phyloP scores from a whole-genome alignment of 2,329 filamentous ascomycete genomes.

The Penicillium sp. region DNA sequence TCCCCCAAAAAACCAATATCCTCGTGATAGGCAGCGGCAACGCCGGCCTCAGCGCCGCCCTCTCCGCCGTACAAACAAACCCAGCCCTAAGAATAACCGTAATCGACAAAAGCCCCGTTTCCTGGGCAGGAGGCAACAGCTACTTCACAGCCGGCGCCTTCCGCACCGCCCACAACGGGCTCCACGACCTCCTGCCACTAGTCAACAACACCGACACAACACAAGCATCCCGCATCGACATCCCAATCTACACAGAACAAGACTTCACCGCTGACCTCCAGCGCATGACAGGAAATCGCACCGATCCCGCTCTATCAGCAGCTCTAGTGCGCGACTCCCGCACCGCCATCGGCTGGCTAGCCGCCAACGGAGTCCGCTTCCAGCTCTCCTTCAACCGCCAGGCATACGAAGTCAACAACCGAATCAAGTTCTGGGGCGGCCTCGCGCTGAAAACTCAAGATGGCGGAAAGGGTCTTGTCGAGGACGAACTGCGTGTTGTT shows the following conservation, averaged over 20 bases:
- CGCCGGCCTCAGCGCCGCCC: slow-evolving; percentile 61
- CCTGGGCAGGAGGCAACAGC: slow-evolving; percentile 62
- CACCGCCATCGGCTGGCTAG: slow-evolving; percentile 55
- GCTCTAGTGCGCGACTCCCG: slow-evolving; percentile 54
- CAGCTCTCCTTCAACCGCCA: slow-evolving; percentile 64
- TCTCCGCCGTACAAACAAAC: slow-evolving; percentile 52
- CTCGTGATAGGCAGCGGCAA: slow-evolving; percentile 63
- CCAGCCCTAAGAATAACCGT: slow-evolving; percentile 46
- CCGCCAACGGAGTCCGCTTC: slow-evolving; percentile 54
- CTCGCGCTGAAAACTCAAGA: slow-evolving; percentile 59
- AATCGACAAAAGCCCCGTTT: slow-evolving; percentile 59
- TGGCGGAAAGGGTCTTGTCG: slow-evolving; percentile 59
- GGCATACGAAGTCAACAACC: slow-evolving; percentile 61
- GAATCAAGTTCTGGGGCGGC: slow-evolving; percentile 66
- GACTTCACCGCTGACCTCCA: slow-evolving; percentile 58
- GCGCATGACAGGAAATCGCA: slow-evolving; percentile 55
- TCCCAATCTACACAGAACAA: slow-evolving; percentile 54
- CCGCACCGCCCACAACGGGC: slow-evolving; percentile 56
- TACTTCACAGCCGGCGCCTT: slow-evolving; percentile 66
- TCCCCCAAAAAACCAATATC: slow-evolving; percentile 20
- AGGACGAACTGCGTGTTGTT: slow-evolving; percentile 49
- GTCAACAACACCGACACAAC: slow-evolving; percentile 58
- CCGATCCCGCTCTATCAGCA: slow-evolving; percentile 50
- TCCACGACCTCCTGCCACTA: slow-evolving; percentile 58
- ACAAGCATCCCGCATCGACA: slow-evolving; percentile 53